Conservation (phyloP, 805 yeast genomes). For the Kazachstania kunashirensis region DNA sequence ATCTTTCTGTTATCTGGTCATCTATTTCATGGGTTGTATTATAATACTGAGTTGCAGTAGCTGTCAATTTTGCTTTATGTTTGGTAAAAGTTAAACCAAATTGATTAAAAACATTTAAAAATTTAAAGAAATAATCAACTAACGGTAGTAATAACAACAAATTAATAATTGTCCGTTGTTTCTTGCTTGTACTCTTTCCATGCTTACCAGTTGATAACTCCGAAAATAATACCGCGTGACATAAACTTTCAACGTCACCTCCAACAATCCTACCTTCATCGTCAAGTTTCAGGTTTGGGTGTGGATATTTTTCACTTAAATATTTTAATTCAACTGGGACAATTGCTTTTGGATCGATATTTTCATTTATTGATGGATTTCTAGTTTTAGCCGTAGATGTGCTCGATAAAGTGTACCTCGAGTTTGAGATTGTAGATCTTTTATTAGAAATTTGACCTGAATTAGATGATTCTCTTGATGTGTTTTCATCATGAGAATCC, state of each 20-base stretch:
- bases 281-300: conserved; percentile 51
- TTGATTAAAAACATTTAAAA: conserved; percentile 37
- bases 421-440: not conserved
- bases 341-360: conserved; percentile 1
- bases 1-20: conserved; percentile 38
- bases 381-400: no score
- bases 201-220: not conserved
- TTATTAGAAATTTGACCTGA: not conserved
- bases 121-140: conserved; percentile 38
- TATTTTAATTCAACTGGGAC: conserved; percentile 20
- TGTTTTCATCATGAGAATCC: no score
- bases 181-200: not conserved
- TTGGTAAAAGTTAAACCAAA: conserved; percentile 31
- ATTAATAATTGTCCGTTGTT: conserved; percentile 22
- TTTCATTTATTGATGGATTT: not conserved
- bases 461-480: no score
- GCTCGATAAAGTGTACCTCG: not conserved
- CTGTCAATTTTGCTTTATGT: conserved; percentile 18
- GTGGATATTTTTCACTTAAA: conserved; percentile 42
- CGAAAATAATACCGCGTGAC: conserved; percentile 58
- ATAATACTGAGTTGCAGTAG: conserved; percentile 14
- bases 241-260: conserved; percentile 61
- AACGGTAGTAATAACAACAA: conserved; percentile 47
- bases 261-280: conserved; percentile 36
- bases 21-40: conserved; percentile 30